Percentiles rank a stretch among this genome's conserved stretches.
Conservation (phyloP, 257 asterid species). For the Capsicum rhomboideum region DNA sequence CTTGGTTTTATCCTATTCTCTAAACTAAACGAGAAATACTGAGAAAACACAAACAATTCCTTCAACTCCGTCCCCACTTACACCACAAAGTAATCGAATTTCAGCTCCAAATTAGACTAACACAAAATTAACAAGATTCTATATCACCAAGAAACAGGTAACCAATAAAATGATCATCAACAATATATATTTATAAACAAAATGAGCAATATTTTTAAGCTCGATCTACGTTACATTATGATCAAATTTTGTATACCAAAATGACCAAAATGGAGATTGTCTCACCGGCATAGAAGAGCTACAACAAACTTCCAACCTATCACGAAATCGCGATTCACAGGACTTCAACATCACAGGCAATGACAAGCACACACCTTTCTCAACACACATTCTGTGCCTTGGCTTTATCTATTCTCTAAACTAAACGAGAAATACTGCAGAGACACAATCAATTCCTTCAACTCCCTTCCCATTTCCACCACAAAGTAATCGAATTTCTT, state of each 20-base stretch:
- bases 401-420: slow-evolving; percentile 74
- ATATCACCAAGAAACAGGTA: not conserved
- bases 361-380: slow-evolving; percentile 58
- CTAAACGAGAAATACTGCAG: slow-evolving; percentile 76
- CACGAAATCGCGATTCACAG: slow-evolving; percentile 36
- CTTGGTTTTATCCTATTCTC: slow-evolving; percentile 70
- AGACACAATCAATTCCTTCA: slow-evolving; percentile 63
- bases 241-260: slow-evolving; percentile 44
- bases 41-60: not conserved
- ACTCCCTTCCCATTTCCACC: slow-evolving; percentile 90
- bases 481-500: too few species aligned
- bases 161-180: not conserved
- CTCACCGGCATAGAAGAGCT: slow-evolving; percentile 66
- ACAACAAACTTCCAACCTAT: slow-evolving; percentile 60
- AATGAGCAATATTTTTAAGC: not conserved
- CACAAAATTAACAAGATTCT: not conserved
- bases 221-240: slow-evolving; percentile 20
- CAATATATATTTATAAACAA: not conserved
- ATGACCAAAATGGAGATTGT: slow-evolving; percentile 75
- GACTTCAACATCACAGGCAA: slow-evolving; percentile 73
- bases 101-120: too few species aligned
- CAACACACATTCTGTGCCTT: slow-evolving; percentile 70
- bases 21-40: not conserved
- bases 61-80: not conserved
- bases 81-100: too few species aligned